phyloP scores from a whole-genome alignment of 2,329 filamentous ascomycete genomes.

The Sarocladium oryzae region DNA sequence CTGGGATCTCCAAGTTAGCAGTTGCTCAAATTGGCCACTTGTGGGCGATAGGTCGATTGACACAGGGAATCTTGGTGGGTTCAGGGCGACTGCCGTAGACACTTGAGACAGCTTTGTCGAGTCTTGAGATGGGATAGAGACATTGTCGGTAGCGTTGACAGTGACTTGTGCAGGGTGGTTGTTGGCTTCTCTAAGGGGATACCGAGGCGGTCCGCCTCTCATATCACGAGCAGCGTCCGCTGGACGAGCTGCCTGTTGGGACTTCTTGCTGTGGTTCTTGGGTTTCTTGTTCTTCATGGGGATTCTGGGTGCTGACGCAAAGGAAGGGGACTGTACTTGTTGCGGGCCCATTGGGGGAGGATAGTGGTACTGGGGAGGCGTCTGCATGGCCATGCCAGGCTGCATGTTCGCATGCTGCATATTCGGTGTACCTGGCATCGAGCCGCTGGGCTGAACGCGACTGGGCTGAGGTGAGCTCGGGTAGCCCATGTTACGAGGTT shows the following conservation, averaged over 20 bases:
- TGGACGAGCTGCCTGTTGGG: conserved; percentile 31
- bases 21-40: conserved; percentile 65
- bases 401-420: conserved; percentile 54
- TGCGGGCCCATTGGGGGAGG: conserved; percentile 50
- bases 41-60: conserved; percentile 60
- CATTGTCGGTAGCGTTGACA: conserved; percentile 8
- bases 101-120: conserved; percentile 12
- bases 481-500: conserved; percentile 40
- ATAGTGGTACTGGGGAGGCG: conserved; percentile 56
- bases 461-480: conserved; percentile 59
- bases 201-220: conserved; percentile 10
- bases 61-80: background rate
- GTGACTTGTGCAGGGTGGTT: background rate
- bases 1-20: conserved; percentile 67
- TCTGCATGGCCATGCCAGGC: conserved; percentile 55
- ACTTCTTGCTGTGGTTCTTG: conserved; percentile 36
- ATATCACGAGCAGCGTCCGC: conserved; percentile 30
- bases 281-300: conserved; percentile 31
- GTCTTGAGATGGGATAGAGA: conserved; percentile 1
- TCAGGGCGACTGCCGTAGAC: background rate
- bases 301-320: conserved; percentile 14
- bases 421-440: conserved; percentile 63
- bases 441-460: conserved; percentile 57
- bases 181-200: background rate
- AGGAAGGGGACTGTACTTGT: conserved; percentile 50